Conservation (phyloP, 2,329 filamentous ascomycete genomes). For the Exophiala oligosperma region DNA sequence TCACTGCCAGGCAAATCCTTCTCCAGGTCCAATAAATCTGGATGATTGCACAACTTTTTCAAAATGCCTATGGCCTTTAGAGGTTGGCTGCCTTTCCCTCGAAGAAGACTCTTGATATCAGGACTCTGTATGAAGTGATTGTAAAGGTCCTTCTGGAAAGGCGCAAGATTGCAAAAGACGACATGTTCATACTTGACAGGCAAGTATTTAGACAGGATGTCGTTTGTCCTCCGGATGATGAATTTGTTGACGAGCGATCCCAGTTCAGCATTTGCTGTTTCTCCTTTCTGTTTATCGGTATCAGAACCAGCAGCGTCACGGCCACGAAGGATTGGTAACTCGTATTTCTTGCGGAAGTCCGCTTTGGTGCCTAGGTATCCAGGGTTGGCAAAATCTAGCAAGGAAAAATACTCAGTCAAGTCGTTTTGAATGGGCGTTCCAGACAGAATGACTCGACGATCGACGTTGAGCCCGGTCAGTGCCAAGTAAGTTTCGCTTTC, state of each 20-base stretch:
- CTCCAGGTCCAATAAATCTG: constrained; percentile 81
- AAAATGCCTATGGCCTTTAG: constrained; percentile 94
- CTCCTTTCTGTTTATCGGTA: constrained; percentile 75
- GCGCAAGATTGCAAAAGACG: constrained; percentile 92
- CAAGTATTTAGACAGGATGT: constrained; percentile 95
- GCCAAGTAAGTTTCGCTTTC: constrained; percentile 95
- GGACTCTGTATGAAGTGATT: constrained; percentile 97
- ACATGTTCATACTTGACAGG: constrained; percentile 99
- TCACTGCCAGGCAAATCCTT: constrained; percentile 88
- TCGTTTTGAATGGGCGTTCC: constrained; percentile 98
- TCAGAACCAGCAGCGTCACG: constrained; percentile 89
- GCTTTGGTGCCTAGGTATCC: constrained; percentile 82
- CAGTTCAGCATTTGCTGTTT: constrained; percentile 78
- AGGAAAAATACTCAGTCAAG: constrained; percentile 93
- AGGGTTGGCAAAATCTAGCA: constrained; percentile 96
- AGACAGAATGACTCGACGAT: constrained; percentile 87
- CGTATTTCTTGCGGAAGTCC: constrained; percentile 92
- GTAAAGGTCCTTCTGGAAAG: constrained; percentile 90
- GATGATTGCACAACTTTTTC: constrained; percentile 98
- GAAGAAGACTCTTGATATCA: constrained; percentile 85
- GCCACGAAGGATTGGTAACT: constrained; percentile 86
- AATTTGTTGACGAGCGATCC: constrained; percentile 92
- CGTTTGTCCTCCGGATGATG: constrained; percentile 95
- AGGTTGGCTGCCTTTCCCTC: constrained; percentile 92
- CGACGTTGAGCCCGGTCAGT: constrained; percentile 85